phyloP scores from a whole-genome alignment of 1,139 yeast species.

The Magnusiomyces sp. region DNA sequence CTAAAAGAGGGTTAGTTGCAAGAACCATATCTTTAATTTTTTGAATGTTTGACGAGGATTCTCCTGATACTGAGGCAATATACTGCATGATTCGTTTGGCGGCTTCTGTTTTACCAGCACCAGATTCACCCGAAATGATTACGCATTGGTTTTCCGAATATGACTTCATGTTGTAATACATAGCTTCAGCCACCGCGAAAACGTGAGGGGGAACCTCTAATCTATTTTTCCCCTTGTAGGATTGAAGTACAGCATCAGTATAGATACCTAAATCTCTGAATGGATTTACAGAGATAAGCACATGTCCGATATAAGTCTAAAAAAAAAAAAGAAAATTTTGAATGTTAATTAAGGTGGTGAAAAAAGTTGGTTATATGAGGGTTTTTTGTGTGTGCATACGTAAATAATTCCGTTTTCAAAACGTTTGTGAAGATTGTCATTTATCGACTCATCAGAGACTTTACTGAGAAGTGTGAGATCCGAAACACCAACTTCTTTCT shows the following conservation, averaged over 20 bases:
- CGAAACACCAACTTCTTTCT: constrained; percentile 95
- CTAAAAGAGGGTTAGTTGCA: constrained; percentile 93
- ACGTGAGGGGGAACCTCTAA: constrained; percentile 99
- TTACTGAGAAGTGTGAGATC: constrained; percentile 85
- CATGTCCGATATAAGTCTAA: constrained; percentile 25
- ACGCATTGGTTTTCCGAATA: constrained; percentile 96
- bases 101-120: constrained; percentile 98
- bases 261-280: constrained; percentile 94
- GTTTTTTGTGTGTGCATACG: constrained; percentile 7
- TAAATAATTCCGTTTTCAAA: constrained; percentile 86
- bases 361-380: background rate
- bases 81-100: constrained; percentile 98
- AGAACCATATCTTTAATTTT: constrained; percentile 94
- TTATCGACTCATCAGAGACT: constrained; percentile 87
- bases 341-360: background rate
- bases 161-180: constrained; percentile 92
- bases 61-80: constrained; percentile 76
- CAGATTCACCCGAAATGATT: constrained; percentile 96
- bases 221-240: constrained; percentile 86
- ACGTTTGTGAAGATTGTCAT: constrained; percentile 81
- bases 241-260: constrained; percentile 62
- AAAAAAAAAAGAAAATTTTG: background rate
- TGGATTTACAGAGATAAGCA: constrained; percentile 88
- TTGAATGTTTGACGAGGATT: constrained; percentile 54
- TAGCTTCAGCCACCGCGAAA: constrained; percentile 92